Percentiles rank a stretch among this genome's conserved stretches.
phyloP scores from a whole-genome alignment of 208 protist genomes.

The Trypanosoma cruzi region DNA sequence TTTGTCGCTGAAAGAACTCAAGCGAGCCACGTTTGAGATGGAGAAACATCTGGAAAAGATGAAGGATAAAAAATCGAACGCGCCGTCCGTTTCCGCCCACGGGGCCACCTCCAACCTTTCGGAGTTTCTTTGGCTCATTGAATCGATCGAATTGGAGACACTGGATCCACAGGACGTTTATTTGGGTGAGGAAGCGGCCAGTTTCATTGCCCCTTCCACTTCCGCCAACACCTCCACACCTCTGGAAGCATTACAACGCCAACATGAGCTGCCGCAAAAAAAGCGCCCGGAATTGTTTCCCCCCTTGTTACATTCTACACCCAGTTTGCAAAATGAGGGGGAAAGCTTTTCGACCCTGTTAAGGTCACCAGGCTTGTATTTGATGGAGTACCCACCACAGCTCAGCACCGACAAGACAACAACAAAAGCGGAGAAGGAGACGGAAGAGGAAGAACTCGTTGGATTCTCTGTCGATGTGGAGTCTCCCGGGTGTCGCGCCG shows the following conservation, averaged over 20 bases:
- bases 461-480: conserved; percentile 26
- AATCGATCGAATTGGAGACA: conserved; percentile 18
- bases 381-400: not conserved
- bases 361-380: not conserved
- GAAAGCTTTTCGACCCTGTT: not conserved
- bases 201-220: not conserved
- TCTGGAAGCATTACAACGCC: not conserved
- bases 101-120: conserved; percentile 18
- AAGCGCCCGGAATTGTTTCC: not conserved
- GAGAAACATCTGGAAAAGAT: conserved; percentile 2
- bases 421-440: not conserved
- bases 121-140: conserved; percentile 32
- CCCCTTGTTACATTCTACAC: not conserved
- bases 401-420: not conserved
- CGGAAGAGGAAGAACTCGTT: conserved; percentile 10
- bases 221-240: not conserved
- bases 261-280: not conserved
- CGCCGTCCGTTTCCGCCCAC: not conserved
- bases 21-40: conserved; percentile 12
- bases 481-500: not conserved
- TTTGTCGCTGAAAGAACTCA: conserved; percentile 19
- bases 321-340: not conserved
- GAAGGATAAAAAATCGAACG: conserved; percentile 1
- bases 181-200: not conserved
- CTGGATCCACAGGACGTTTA: not conserved